Percentiles rank a stretch among this genome's conserved stretches.
phyloP scores from a whole-genome alignment of 495 filamentous ascomycete species.

The Aspergillus cavernicola region DNA sequence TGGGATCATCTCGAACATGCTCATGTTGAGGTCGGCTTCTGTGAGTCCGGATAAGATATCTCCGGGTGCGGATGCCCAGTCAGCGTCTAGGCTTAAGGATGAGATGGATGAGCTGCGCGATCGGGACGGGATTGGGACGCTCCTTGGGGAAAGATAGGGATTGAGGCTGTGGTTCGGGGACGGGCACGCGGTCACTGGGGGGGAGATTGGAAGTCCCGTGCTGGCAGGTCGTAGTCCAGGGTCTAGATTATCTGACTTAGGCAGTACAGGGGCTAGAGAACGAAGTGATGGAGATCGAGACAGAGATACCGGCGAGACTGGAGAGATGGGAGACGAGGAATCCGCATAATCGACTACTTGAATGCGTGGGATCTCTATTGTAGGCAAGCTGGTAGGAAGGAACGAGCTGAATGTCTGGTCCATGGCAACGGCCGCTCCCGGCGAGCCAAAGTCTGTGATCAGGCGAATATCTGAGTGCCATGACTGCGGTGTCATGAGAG shows the following conservation, averaged over 20 bases:
- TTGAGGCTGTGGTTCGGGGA: constrained; percentile 6
- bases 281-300: constrained; percentile 4
- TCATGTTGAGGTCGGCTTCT: background rate
- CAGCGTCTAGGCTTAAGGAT: constrained; percentile 12
- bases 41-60: background rate
- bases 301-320: constrained; percentile 4
- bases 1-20: background rate
- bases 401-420: background rate
- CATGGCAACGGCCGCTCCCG: background rate
- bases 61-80: background rate
- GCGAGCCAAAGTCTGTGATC: constrained; percentile 3
- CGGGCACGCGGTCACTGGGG: constrained; percentile 9
- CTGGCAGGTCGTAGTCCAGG: background rate
- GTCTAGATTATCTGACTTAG: background rate
- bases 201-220: background rate
- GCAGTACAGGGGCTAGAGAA: background rate
- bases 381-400: background rate
- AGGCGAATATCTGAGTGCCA: background rate
- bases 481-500: background rate
- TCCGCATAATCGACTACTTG: constrained; percentile 13
- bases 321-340: background rate
- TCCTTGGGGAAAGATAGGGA: constrained; percentile 5
- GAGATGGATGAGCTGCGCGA: constrained; percentile 19
- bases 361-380: constrained; percentile 15
- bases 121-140: background rate